These are phyloP conservation scores for Yarrowia yakushimensis DNA, from an alignment of 805 yeast species.

Conservation along the genomic window DNA sequence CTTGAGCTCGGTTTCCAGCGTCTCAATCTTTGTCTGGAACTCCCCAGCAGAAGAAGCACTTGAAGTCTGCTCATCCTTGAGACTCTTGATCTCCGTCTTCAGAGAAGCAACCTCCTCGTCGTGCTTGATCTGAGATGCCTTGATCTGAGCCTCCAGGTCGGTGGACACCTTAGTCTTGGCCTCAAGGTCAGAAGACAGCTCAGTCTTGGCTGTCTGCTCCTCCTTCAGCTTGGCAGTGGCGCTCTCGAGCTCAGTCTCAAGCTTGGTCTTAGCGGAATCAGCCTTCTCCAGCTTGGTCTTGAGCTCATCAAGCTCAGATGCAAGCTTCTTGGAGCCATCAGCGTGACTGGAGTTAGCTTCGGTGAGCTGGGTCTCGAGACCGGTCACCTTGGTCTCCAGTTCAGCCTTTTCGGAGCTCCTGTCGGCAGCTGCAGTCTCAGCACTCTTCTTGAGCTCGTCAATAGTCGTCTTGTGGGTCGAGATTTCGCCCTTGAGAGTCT, in stretches of 20 bases:
- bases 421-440: slow-evolving; percentile 5
- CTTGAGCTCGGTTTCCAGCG: not conserved
- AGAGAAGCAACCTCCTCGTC: not conserved
- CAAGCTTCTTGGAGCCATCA: not conserved
- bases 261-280: not conserved
- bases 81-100: not conserved
- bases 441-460: slow-evolving; percentile 19
- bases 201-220: not conserved
- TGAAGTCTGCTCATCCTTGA: not conserved
- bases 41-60: not conserved
- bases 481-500: not conserved
- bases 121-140: not conserved
- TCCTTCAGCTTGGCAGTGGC: not conserved
- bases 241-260: not conserved
- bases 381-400: not conserved
- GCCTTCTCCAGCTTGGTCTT: not conserved
- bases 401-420: not conserved
- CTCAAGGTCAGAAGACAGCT: not conserved
- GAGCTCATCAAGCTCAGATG: not conserved
- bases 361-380: not conserved
- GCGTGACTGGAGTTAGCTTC: not conserved
- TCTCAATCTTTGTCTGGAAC: not conserved
- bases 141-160: not conserved
- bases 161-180: not conserved
- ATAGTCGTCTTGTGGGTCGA: not conserved